Evolutionary conservation across 345 rosid genomes (phyloP).

Genomic region (Lepidium aucheri): DNA sequence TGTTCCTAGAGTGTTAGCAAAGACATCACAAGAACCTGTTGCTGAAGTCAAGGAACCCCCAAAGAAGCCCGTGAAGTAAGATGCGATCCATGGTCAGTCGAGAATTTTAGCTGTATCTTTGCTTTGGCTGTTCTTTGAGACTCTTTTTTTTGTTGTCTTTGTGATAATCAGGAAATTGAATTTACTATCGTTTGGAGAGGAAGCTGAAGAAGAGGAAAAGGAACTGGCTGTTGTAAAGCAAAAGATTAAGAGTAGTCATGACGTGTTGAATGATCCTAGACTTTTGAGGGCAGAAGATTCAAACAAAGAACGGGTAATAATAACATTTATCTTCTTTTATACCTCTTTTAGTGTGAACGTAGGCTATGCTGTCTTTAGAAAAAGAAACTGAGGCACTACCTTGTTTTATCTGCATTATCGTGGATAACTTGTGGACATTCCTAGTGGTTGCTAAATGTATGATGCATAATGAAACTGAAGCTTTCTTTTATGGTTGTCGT

Average conservation of each 20-base stretch:
- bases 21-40: constrained; percentile 33
- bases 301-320: constrained; percentile 42
- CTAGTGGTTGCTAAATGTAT: constrained; percentile 4
- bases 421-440: not conserved
- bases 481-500: not conserved
- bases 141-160: constrained; percentile 16
- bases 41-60: constrained; percentile 46
- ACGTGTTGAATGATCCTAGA: constrained; percentile 90
- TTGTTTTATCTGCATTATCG: not conserved
- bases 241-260: constrained; percentile 95
- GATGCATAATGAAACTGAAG: not conserved
- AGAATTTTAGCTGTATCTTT: constrained; percentile 6
- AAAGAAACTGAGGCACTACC: not conserved
- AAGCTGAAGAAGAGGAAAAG: constrained; percentile 96
- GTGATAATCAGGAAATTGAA: constrained; percentile 63
- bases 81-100: not conserved
- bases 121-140: constrained; percentile 7
- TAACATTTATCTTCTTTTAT: not conserved
- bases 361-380: not conserved
- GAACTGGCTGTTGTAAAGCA: constrained; percentile 58
- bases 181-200: constrained; percentile 95
- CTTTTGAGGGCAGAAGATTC: constrained; percentile 54
- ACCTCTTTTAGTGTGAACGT: not conserved
- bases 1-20: constrained; percentile 48
- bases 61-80: constrained; percentile 79